Evolutionary conservation across 2,329 filamentous ascomycete species (phyloP).

Genomic region (Pseudogymnoascus sp.): DNA sequence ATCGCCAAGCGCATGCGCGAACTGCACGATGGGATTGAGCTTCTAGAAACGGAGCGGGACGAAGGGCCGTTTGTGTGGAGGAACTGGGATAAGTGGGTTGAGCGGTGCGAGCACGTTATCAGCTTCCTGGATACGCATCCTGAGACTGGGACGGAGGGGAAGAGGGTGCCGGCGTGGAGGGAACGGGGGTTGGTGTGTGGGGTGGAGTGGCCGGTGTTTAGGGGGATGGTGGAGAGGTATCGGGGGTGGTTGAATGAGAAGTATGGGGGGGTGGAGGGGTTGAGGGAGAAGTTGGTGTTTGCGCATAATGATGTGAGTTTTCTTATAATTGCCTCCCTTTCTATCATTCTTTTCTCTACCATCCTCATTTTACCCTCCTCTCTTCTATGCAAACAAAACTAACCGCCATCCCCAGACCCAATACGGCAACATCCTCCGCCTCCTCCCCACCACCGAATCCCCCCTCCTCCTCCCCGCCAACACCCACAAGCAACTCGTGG

Average conservation of each 20-base stretch:
- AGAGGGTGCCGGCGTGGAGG: constrained; percentile 50
- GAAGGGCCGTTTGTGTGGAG: constrained; percentile 77
- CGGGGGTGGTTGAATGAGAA: constrained; percentile 63
- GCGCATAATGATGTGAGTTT: constrained; percentile 87
- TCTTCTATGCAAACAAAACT: background rate
- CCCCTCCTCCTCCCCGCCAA: constrained; percentile 84
- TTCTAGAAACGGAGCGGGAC: constrained; percentile 70
- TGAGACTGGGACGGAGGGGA: constrained; percentile 27
- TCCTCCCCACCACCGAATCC: constrained; percentile 61
- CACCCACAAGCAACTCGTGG: constrained; percentile 89
- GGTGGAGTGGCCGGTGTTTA: constrained; percentile 74
- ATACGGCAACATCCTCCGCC: constrained; percentile 92
- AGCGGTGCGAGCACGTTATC: constrained; percentile 47
- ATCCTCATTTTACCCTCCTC: background rate
- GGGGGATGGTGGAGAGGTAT: constrained; percentile 67
- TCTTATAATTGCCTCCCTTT: background rate
- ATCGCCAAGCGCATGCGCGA: constrained; percentile 98
- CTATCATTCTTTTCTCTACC: constrained; percentile 7
- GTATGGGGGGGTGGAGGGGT: constrained; percentile 59
- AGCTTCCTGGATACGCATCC: constrained; percentile 53
- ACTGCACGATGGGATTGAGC: constrained; percentile 85
- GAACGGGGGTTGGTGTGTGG: constrained; percentile 72
- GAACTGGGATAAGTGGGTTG: constrained; percentile 75
- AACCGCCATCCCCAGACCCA: constrained; percentile 60
- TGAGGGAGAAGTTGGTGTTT: constrained; percentile 77